phyloP scores from a whole-genome alignment of 352 stramenopile genomes.

The Pythium phragmitis region DNA sequence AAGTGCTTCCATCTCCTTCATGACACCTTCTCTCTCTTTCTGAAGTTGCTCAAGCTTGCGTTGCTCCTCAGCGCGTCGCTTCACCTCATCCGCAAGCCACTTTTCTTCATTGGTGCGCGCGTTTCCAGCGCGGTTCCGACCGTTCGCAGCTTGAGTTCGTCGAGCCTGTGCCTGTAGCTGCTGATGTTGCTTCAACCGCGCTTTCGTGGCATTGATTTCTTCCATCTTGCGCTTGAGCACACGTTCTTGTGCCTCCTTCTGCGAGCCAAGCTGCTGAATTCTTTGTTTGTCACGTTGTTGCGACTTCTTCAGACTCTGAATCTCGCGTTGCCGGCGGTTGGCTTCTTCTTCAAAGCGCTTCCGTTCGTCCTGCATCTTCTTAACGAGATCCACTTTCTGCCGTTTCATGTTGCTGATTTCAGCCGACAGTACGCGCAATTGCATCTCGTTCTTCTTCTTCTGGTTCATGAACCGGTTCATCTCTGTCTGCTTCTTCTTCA shows the following conservation, averaged over 20 bases:
- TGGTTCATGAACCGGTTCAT: constrained; percentile 81
- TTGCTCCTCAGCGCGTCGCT: constrained; percentile 78
- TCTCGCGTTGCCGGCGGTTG: constrained; percentile 73
- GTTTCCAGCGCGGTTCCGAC: constrained; percentile 37
- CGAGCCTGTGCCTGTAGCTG: constrained; percentile 69
- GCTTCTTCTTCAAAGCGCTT: constrained; percentile 85
- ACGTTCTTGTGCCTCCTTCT: constrained; percentile 85
- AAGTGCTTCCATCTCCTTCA: constrained; percentile 79
- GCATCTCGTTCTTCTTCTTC: constrained; percentile 88
- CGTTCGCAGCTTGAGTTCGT: constrained; percentile 56
- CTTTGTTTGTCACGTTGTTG: constrained; percentile 83
- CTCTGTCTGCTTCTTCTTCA: constrained; percentile 83
- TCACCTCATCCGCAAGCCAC: constrained; percentile 84
- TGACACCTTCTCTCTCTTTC: constrained; percentile 67
- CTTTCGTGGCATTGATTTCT: constrained; percentile 76
- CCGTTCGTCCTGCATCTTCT: constrained; percentile 85
- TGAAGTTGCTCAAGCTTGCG: constrained; percentile 85
- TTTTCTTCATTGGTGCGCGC: constrained; percentile 46
- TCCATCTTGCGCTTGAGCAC: constrained; percentile 89
- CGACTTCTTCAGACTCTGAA: constrained; percentile 75
- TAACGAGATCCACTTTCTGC: constrained; percentile 87
- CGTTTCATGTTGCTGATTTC: constrained; percentile 88
- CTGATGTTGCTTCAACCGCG: constrained; percentile 82
- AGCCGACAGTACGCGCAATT: constrained; percentile 71
- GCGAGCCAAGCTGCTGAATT: constrained; percentile 73